Base-by-base conservation (phyloP, 2,329 filamentous ascomycete genomes). In the Epichloe festucae region DNA sequence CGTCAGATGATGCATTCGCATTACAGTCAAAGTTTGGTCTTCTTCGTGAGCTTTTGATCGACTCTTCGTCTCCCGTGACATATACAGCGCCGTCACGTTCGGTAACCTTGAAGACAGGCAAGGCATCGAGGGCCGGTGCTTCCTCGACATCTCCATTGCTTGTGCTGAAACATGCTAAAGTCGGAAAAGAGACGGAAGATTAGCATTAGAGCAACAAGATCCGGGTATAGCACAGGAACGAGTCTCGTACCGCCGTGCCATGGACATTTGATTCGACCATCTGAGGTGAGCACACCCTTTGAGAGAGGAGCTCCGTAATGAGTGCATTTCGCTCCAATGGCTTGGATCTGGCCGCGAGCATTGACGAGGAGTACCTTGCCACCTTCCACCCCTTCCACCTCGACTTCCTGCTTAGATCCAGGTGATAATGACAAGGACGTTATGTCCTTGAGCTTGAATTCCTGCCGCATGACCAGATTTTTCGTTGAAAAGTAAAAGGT, bases 61-160 rank as follows among this genome's bases (percentile, higher is more conserved):
- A 75, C 1, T 79, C 75, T 65, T 93, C 84, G 34, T 91, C 87
- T 23, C 85, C 89, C 41, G 84, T 84, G 56, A 98, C 80, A 66
- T 89, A 97, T 2, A 96, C 82, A 5, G 78, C 84, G 35, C 88
- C 89, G 59, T 93, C 81, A 62, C 85, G 89, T 66, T 95, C 84
- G 35, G 81, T 72, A 35, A 96, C 73, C 50, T 88, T 82, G 71
- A 94, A 98, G 48, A 84, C 84, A 45, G 86, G 79, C 27, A 98
- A 73, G n/a, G 87, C 77, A 62, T 97, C 89, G 27, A 95, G 79
- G 2, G 88, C 93, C 0, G 93, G 93, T 0, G 91, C 90, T 63
- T 97, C 89, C 70, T 98, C 93, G 53, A 97, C 87, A 61, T 98
- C 93, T 50, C 93, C 93, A 5, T 86, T 94, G 52, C 78, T 77